phyloP scores from a whole-genome alignment of 2,329 filamentous ascomycete genomes.

The Chaetoscypha palmicola region DNA sequence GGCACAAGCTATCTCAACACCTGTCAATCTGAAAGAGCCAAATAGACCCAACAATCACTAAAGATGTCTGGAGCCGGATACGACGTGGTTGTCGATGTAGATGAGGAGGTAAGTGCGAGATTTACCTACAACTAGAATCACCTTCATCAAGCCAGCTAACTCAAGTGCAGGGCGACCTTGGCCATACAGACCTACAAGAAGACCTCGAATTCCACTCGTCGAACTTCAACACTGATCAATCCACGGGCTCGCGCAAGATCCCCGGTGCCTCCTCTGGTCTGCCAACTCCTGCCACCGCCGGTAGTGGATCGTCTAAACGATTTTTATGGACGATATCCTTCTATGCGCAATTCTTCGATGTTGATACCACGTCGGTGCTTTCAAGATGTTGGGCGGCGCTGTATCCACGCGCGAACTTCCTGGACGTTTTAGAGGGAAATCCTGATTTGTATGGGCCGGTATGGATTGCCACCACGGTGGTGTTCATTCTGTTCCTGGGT shows the following conservation, averaged over 20 bases:
- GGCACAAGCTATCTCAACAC: background rate
- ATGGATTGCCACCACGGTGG: slow-evolving; percentile 97
- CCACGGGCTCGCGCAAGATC: slow-evolving; percentile 36
- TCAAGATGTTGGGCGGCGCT: slow-evolving; percentile 82
- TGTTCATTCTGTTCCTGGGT: slow-evolving; percentile 89
- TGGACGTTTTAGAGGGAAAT: slow-evolving; percentile 94
- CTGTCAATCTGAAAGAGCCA: background rate
- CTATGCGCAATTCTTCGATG: slow-evolving; percentile 98
- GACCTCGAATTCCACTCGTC: slow-evolving; percentile 99
- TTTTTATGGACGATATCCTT: slow-evolving; percentile 89
- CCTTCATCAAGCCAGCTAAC: too few species aligned
- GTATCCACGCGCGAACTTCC: slow-evolving; percentile 87
- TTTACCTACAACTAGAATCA: too few species aligned
- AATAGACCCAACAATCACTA: background rate
- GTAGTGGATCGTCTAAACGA: slow-evolving; percentile 59
- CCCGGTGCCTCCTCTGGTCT: slow-evolving; percentile 38
- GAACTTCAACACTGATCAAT: slow-evolving; percentile 60
- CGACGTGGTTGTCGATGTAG: slow-evolving; percentile 95
- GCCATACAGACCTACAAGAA: slow-evolving; percentile 95
- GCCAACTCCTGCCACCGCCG: slow-evolving; percentile 50
- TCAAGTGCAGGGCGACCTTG: slow-evolving; percentile 92
- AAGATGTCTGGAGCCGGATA: slow-evolving; percentile 59
- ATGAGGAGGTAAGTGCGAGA: slow-evolving; percentile 76
- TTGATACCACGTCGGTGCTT: slow-evolving; percentile 86
- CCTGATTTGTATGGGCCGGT: slow-evolving; percentile 95